A percentile compares a stretch with the other conserved stretches of the same genome.
phyloP scores from a whole-genome alignment of 768 basidiomycete genomes.

The Suillus americanus region DNA sequence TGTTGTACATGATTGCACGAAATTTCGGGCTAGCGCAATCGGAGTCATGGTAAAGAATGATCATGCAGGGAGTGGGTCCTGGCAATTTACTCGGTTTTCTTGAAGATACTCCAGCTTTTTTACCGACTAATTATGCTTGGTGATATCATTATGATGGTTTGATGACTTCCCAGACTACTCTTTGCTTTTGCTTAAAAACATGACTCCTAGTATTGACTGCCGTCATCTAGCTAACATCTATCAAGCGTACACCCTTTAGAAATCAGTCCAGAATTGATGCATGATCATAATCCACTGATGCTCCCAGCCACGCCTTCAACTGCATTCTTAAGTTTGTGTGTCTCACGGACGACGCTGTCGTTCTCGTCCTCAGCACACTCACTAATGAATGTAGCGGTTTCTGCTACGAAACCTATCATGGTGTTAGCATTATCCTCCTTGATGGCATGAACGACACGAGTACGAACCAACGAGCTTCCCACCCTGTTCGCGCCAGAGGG shows the following conservation, averaged over 20 bases:
- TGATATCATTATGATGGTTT: neutral
- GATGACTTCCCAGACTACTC: neutral
- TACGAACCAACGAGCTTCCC: slow-evolving; percentile 69
- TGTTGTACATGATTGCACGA: slow-evolving; percentile 7
- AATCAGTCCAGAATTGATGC: neutral
- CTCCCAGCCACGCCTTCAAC: slow-evolving; percentile 74
- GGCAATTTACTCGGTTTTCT: slow-evolving; percentile 9
- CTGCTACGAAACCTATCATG: slow-evolving; percentile 65
- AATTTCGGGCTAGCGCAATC: slow-evolving; percentile 6
- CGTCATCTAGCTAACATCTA: neutral
- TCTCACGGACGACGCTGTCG: slow-evolving; percentile 72
- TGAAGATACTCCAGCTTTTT: neutral
- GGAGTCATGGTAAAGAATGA: slow-evolving; percentile 9
- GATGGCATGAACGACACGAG: too few relatives aligned
- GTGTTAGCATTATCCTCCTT: neutral
- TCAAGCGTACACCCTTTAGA: neutral
- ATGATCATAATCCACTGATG: slow-evolving; percentile 32
- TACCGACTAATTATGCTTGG: neutral
- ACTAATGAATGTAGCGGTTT: slow-evolving; percentile 83
- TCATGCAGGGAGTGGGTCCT: slow-evolving; percentile 3
- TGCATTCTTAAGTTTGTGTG: slow-evolving; percentile 64
- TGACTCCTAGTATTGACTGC: too few relatives aligned
- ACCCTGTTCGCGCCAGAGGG: slow-evolving; percentile 78
- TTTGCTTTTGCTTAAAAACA: neutral
- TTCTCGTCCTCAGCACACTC: slow-evolving; percentile 90